Base-by-base conservation (phyloP, 2,329 filamentous ascomycete genomes). In the Achaetomium macrosporum region DNA sequence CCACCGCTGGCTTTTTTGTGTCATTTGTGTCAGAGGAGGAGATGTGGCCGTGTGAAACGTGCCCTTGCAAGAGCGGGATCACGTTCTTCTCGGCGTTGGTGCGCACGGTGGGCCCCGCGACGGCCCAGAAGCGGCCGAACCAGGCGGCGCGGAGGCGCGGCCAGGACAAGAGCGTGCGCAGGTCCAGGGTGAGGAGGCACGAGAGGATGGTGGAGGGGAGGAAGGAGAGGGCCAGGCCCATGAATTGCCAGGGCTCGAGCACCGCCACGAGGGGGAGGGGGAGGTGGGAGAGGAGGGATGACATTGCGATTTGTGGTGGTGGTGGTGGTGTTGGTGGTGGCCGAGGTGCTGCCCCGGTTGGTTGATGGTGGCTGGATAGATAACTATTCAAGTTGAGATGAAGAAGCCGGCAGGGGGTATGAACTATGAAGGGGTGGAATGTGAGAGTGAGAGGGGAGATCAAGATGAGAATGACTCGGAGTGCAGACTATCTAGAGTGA, bases 81-180 rank as follows among this genome's bases (percentile, higher is more conserved):
- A 85, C 77, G 29, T 66, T 66, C 0, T 61, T 61, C 35, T 69
- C 71, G 16, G 68, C 73, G 39, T 57, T 62, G n/a, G 66, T 56
- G 53, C 76, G 75, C 3, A 80, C 71, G 4, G 65, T 55, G 0
- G 82, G 80, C 0, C 81, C 81, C 42, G 74, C 72, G 50, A 63
- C 70, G 33, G 67, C 66, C 83, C 83, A 87, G 68, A 87, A 85
- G 39, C 68, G 67, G 48, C 74, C 74, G 67, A 87, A 87, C 78
- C 82, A 84, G 57, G 68, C 72, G 2, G 71, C 66, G 39, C 67
- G 70, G 50, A 82, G 69, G 19, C 63, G 63, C 2, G 67, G 63
- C 1, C 67, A 70, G 16, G 71, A 74, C 42, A 76, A 46, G 16
- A 81, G 67, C 5, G 70, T 65, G 50, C 54, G 33, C 51, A 68